Percentiles rank a stretch among this genome's conserved stretches.
Evolutionary conservation across 2,329 filamentous ascomycete genomes (phyloP).

Genomic region (Phyllosticta citriasiana): DNA sequence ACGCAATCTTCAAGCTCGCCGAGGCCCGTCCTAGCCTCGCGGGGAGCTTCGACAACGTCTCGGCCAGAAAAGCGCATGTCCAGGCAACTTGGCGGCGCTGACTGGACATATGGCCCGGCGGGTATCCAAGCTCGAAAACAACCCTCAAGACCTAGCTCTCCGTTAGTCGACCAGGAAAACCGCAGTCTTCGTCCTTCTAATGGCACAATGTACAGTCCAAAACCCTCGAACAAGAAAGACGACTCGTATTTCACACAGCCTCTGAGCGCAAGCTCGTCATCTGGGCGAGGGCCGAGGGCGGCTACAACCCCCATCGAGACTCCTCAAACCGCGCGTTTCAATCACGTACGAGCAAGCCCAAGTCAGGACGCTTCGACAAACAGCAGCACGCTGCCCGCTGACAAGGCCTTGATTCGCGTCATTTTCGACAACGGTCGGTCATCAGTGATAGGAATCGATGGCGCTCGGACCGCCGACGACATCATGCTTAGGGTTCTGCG

Average conservation of each 20-base stretch:
- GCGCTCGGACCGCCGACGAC: constrained; percentile 84
- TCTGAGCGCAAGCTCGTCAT: constrained; percentile 43
- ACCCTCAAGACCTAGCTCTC: constrained; percentile 61
- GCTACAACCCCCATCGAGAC: constrained; percentile 15
- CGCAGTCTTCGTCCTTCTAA: constrained; percentile 46
- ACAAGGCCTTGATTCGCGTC: constrained; percentile 83
- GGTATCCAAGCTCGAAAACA: constrained; percentile 39
- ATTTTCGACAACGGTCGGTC: constrained; percentile 87
- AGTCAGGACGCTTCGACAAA: constrained; percentile 67
- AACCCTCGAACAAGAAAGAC: constrained; percentile 43
- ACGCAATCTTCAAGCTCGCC: constrained; percentile 57
- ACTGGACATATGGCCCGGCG: constrained; percentile 29
- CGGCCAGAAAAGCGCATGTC: constrained; percentile 39
- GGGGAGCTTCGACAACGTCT: constrained; percentile 33
- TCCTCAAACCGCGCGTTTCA: constrained; percentile 40
- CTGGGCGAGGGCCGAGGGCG: constrained; percentile 15
- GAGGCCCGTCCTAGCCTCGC: constrained; percentile 48
- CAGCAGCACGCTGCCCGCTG: constrained; percentile 74
- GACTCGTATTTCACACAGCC: constrained; percentile 45
- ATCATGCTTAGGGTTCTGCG: constrained; percentile 81
- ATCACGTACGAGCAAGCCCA: constrained; percentile 69
- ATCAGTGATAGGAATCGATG: constrained; percentile 87
- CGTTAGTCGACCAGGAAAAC: constrained; percentile 50
- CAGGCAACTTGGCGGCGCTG: constrained; percentile 29
- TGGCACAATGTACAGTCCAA: constrained; percentile 48